phyloP scores from a whole-genome alignment of 306 rosid genomes.

The Begonia loranthoides region DNA sequence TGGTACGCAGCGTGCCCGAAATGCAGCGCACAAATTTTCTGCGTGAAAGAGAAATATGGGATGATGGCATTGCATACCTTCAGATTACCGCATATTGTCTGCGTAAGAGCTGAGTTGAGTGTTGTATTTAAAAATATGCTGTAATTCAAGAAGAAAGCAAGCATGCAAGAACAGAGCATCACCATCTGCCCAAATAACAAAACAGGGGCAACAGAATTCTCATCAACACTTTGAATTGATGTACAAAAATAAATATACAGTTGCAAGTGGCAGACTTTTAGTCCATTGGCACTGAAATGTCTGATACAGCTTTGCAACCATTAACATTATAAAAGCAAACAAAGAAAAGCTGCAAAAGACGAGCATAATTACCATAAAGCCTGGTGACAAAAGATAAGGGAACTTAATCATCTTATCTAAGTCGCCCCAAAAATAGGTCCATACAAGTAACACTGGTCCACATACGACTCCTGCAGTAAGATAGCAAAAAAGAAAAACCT shows the following conservation, averaged over 20 bases:
- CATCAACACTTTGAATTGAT: constrained; percentile 2
- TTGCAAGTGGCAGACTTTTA: not conserved
- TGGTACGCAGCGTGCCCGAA: too few relatives aligned
- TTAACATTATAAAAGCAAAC: not conserved
- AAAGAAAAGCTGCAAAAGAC: too few relatives aligned
- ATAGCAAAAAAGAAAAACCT: constrained; percentile 6
- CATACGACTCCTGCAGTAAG: constrained; percentile 49
- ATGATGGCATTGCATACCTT: constrained; percentile 43
- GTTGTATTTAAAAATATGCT: constrained; percentile 86
- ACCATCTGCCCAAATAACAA: constrained; percentile 38
- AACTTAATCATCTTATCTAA: constrained; percentile 49
- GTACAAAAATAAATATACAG: not conserved
- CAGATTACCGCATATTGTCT: constrained; percentile 89
- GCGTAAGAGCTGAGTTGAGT: constrained; percentile 81
- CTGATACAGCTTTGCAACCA: not conserved
- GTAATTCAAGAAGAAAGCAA: constrained; percentile 94
- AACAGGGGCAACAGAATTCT: constrained; percentile 6
- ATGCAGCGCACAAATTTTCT: too few relatives aligned
- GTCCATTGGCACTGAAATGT: not conserved
- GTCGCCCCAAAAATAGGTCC: constrained; percentile 77
- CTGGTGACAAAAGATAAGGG: constrained; percentile 66
- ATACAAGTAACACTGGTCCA: constrained; percentile 58
- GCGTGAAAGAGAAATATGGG: not conserved
- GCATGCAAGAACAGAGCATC: constrained; percentile 61
- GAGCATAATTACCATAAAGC: constrained; percentile 56